Evolutionary conservation across 2,329 filamentous ascomycete genomes (phyloP).

Genomic region (Diaporthe citriasiana): DNA sequence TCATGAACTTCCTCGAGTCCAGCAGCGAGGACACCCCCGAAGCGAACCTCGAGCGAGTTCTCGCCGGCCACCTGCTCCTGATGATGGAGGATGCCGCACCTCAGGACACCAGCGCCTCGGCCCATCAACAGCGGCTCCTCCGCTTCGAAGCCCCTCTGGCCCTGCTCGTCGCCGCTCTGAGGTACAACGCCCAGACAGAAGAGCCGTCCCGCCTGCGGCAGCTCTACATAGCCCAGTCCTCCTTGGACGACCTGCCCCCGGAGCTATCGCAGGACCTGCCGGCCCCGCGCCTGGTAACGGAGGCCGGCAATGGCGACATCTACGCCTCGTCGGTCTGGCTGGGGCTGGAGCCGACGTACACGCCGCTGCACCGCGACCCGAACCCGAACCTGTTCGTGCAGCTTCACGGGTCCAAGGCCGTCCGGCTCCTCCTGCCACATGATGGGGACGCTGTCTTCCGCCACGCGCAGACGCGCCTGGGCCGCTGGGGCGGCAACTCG

Average conservation of each 20-base stretch:
- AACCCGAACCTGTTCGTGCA: conserved; percentile 96
- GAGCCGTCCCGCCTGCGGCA: conserved; percentile 46
- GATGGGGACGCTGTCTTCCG: conserved; percentile 76
- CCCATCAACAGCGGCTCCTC: conserved; percentile 56
- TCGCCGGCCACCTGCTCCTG: conserved; percentile 22
- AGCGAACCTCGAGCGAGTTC: not conserved
- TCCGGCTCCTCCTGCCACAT: conserved; percentile 78
- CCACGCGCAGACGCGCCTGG: conserved; percentile 59
- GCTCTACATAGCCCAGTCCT: conserved; percentile 91
- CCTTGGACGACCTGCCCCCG: conserved; percentile 76
- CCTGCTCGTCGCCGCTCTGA: conserved; percentile 72
- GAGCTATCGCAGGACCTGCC: conserved; percentile 76
- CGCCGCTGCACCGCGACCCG: conserved; percentile 91
- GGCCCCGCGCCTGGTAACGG: conserved; percentile 72
- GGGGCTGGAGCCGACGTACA: conserved; percentile 87
- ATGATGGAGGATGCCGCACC: not conserved
- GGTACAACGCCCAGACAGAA: conserved; percentile 58
- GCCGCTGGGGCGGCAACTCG: conserved; percentile 54
- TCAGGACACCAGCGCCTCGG: not conserved
- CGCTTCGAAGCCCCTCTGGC: conserved; percentile 73
- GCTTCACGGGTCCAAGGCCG: conserved; percentile 77
- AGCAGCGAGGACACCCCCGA: not conserved
- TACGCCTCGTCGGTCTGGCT: conserved; percentile 92
- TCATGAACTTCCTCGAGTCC: conserved; percentile 28
- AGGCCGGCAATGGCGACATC: conserved; percentile 82